phyloP scores from a whole-genome alignment of 345 rosid species.

The thale cress (Arabidopsis thaliana) region TAIR10.1 NC_003074.8:15953001-15953500 shows the following conservation, averaged over 20 bases:
- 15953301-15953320: neutral
- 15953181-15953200: constrained; percentile 27
- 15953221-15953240: constrained; percentile 32
- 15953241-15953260: neutral
- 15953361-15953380: neutral
- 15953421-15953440: neutral
- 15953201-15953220: constrained; percentile 11
- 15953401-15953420: neutral
- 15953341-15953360: neutral
- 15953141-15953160: constrained; percentile 33
- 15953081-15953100: constrained; percentile 1
- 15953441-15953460: too few relatives aligned
- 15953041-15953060: constrained; percentile 28
- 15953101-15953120: neutral
- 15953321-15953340: neutral
- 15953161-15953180: constrained; percentile 19
- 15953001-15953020: constrained; percentile 32
- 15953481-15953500: too few relatives aligned
- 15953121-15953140: neutral
- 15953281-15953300: neutral
- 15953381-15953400: neutral
- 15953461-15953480: too few relatives aligned
- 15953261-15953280: neutral
- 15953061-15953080: neutral
- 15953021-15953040: constrained; percentile 26